Conservation (phyloP, 2,329 filamentous ascomycete genomes). For the Talaromyces atroroseus region DNA sequence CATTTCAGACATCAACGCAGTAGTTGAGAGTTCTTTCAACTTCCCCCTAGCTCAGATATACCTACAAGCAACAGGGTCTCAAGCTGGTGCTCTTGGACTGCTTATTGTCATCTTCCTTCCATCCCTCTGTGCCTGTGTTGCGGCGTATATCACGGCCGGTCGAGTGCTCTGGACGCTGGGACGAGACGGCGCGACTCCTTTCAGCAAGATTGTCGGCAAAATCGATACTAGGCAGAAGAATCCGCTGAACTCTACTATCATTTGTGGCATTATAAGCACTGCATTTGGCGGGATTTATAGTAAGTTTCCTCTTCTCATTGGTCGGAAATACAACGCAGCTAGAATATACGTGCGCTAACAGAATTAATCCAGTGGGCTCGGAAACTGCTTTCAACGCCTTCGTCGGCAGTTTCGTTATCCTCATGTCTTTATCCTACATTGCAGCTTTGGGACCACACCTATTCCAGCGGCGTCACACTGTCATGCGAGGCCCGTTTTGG, state of each 20-base stretch:
- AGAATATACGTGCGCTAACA: background rate
- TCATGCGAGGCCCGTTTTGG: background rate
- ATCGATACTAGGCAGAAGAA: background rate
- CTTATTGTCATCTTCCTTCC: slow-evolving; percentile 34
- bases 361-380: background rate
- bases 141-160: slow-evolving; percentile 36
- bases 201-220: slow-evolving; percentile 10
- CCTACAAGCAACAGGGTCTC: slow-evolving; percentile 48
- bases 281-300: background rate
- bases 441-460: background rate
- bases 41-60: slow-evolving; percentile 64
- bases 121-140: slow-evolving; percentile 18
- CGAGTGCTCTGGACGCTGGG: slow-evolving; percentile 56
- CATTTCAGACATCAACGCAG: slow-evolving; percentile 1
- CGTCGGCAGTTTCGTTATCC: background rate
- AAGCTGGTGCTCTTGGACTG: slow-evolving; percentile 47
- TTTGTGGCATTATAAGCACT: background rate
- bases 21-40: background rate
- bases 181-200: slow-evolving; percentile 45
- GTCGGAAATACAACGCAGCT: background rate
- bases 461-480: background rate
- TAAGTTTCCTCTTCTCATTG: background rate
- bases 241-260: background rate
- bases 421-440: background rate
- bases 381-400: background rate